Evolutionary conservation across 2,329 filamentous ascomycete species (phyloP).

Genomic region (Furcasterigmium sp.): DNA sequence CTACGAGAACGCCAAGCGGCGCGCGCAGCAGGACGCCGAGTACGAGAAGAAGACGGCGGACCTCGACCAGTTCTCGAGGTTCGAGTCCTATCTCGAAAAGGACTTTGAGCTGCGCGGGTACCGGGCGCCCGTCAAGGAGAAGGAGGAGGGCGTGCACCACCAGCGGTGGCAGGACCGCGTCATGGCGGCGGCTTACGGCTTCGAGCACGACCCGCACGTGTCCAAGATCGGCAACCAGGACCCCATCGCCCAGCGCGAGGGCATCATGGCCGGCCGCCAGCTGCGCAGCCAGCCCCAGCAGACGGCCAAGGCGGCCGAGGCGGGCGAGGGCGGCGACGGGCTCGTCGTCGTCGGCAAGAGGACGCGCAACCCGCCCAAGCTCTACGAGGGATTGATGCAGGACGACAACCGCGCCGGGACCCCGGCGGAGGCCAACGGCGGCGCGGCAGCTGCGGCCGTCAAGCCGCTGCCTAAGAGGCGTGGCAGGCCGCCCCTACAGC

Average conservation of each 20-base stretch:
- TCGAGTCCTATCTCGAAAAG: slow-evolving; percentile 39
- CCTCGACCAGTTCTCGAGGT: slow-evolving; percentile 24
- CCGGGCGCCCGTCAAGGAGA: slow-evolving; percentile 31
- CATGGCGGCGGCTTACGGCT: slow-evolving; percentile 55
- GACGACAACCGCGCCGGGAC: slow-evolving; percentile 47
- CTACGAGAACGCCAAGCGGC: slow-evolving; percentile 50
- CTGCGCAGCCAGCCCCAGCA: slow-evolving; percentile 53
- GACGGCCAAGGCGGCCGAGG: slow-evolving; percentile 54
- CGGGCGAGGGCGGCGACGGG: slow-evolving; percentile 31
- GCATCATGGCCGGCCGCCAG: slow-evolving; percentile 45
- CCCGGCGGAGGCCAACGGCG: slow-evolving; percentile 22
- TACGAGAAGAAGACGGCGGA: slow-evolving; percentile 40
- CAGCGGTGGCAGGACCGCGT: slow-evolving; percentile 44
- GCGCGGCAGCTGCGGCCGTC: neutral
- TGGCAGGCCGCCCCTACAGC: slow-evolving; percentile 16
- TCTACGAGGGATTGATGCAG: slow-evolving; percentile 46
- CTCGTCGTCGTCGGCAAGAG: slow-evolving; percentile 45
- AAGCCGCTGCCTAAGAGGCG: slow-evolving; percentile 18
- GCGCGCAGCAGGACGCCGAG: slow-evolving; percentile 41
- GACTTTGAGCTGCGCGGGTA: slow-evolving; percentile 52
- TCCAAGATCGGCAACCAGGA: slow-evolving; percentile 56
- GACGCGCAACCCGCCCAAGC: slow-evolving; percentile 43
- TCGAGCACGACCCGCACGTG: slow-evolving; percentile 54
- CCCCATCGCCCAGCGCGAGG: slow-evolving; percentile 50
- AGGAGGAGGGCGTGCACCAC: slow-evolving; percentile 36